phyloP scores from a whole-genome alignment of 352 stramenopile species.

The Globisporangium cystogenes region DNA sequence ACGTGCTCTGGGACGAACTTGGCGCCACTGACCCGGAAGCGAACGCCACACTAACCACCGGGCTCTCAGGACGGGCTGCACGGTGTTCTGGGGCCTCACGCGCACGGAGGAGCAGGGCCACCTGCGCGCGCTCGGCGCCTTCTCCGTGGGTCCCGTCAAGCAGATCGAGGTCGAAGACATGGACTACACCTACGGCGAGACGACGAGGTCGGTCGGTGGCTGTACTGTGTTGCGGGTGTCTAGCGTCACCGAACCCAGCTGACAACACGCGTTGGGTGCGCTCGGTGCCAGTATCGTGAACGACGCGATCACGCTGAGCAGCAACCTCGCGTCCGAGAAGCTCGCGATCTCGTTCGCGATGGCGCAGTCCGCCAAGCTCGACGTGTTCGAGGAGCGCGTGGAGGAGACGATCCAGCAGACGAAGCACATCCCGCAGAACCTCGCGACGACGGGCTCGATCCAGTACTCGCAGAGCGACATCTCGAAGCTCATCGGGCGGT shows the following conservation, averaged over 20 bases:
- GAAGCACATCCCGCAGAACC: conserved; percentile 81
- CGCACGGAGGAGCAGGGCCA: conserved; percentile 41
- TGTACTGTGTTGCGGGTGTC: too few relatives aligned
- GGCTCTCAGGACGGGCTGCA: too few relatives aligned
- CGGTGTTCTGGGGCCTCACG: conserved; percentile 68
- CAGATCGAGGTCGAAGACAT: conserved; percentile 62
- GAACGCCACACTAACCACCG: too few relatives aligned
- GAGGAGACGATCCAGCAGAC: conserved; percentile 79
- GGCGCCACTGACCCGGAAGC: too few relatives aligned
- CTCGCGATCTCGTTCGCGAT: conserved; percentile 90
- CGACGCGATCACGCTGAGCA: conserved; percentile 78
- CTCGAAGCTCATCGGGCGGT: conserved; percentile 87
- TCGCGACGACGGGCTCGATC: conserved; percentile 84
- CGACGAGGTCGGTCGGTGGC: too few relatives aligned
- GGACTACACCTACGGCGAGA: conserved; percentile 48
- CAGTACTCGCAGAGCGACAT: conserved; percentile 87
- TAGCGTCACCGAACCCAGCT: too few relatives aligned
- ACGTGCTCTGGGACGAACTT: background rate
- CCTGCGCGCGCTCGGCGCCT: conserved; percentile 47
- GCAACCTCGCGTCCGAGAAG: conserved; percentile 75
- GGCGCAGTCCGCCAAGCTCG: conserved; percentile 89
- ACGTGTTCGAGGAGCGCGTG: conserved; percentile 89
- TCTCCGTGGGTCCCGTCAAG: conserved; percentile 34
- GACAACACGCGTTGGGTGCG: too few relatives aligned
- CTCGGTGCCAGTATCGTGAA: too few relatives aligned